Base-by-base conservation (phyloP, 257 asterid species). In the Primulina eburnea region DNA sequence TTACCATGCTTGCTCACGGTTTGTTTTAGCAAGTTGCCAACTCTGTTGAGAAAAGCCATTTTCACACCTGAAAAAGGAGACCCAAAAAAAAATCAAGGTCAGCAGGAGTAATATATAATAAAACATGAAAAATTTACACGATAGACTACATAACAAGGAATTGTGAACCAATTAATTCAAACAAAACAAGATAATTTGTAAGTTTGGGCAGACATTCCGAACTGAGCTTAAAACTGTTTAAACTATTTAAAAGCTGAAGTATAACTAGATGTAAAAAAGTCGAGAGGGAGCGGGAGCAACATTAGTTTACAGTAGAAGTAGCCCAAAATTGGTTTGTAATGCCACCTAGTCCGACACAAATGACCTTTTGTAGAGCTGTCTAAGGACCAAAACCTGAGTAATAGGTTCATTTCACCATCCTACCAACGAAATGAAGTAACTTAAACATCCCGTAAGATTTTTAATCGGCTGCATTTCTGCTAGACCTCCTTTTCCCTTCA, bases 11-110 rank as follows among this genome's bases (percentile, higher is more conserved):
- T 88, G 77, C 84, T 75, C 37, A 77, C 70, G 17, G 79, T 71
- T 62, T 84, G 90, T 75, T 76, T 88, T 18, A 92, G 81, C 76
- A 84, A 72, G 59, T 56, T 83, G 77, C 96, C 80, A 17, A 90
- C 82, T 79, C 92, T 86, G 82, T 78, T 90, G 65, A 88, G 75
- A 69, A 87, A 87, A 62, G 98, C 95, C 98, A 92, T 92, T 64
- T 30, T 73, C 52, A 73, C 53, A 75, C 85, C 91, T 80, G 68
- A 32, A 56, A 20, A 60, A 65, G 64, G 28, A 30, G 29, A 47
- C 56, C 2, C 35, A 21, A 11, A 68, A 62, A 62, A 10, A 60
- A 56, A 72, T 61, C 59, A 62, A 62, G 64, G 52, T 30, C 6
- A 58, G 61, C 17, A 58, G 52, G n/a, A 40, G 30, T 6, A 0